These are phyloP conservation scores for Prunus kanzakura DNA, from an alignment of 306 rosid species.

Conservation along the genomic window DNA sequence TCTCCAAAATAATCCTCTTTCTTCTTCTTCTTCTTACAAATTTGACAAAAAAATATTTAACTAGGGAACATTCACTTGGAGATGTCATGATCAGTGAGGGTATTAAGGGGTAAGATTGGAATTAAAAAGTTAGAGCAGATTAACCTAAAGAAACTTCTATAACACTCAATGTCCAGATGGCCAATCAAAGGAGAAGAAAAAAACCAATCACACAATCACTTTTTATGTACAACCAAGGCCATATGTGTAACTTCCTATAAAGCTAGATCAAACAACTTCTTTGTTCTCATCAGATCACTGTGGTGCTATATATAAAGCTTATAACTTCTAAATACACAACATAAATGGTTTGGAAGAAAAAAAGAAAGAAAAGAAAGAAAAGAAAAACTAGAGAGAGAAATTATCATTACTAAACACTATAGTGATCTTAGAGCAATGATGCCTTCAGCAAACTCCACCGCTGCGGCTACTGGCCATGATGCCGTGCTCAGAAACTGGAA, in stretches of 20 bases:
- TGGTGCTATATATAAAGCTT: background rate
- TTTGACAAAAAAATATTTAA: background rate
- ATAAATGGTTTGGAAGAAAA: background rate
- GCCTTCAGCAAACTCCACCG: slow-evolving; percentile 27
- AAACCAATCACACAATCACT: background rate
- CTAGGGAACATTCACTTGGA: no score
- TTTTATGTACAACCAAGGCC: slow-evolving; percentile 6
- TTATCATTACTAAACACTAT: background rate
- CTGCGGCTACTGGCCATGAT: background rate
- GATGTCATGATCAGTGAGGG: no score
- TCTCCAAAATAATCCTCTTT: no score
- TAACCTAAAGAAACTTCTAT: slow-evolving; percentile 16
- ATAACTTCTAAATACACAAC: slow-evolving; percentile 4
- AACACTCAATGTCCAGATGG: slow-evolving; percentile 1
- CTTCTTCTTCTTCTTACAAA: background rate
- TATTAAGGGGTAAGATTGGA: no score
- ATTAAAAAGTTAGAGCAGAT: no score
- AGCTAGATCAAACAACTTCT: slow-evolving; percentile 21
- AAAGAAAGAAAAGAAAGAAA: no score
- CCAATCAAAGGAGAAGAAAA: background rate
- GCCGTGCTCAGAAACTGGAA: slow-evolving; percentile 35
- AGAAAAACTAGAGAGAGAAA: background rate
- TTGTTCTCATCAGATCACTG: slow-evolving; percentile 18
- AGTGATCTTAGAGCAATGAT: slow-evolving; percentile 24
- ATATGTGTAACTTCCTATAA: slow-evolving; percentile 15